Percentiles rank a stretch among this genome's conserved stretches.
Evolutionary conservation across 1,284 basidiomycete genomes (phyloP).

Genomic region (Puccinia horiana): DNA sequence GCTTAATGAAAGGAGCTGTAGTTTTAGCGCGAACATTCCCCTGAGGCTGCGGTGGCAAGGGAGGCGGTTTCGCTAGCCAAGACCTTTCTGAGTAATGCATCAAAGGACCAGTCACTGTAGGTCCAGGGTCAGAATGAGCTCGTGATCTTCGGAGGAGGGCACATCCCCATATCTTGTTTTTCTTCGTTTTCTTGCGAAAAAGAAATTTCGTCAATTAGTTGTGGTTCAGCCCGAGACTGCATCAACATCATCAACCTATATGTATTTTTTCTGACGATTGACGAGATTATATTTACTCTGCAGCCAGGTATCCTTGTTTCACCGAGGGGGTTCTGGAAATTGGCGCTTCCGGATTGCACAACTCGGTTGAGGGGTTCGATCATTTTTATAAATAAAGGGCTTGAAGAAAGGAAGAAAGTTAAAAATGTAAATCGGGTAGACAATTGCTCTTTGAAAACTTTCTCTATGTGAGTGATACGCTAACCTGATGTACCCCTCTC

Average conservation of each 20-base stretch:
- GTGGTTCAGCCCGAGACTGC: not conserved
- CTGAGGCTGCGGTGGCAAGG: not conserved
- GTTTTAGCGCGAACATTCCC: not conserved
- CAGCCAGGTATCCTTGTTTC: not conserved
- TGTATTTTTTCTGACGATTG: not conserved
- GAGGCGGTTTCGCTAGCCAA: not conserved
- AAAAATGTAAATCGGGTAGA: not conserved
- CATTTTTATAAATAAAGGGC: not conserved
- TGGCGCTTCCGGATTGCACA: slow-evolving; percentile 3
- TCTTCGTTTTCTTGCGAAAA: not conserved
- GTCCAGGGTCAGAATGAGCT: slow-evolving; percentile 13
- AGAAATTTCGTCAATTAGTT: not conserved
- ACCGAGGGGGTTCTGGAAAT: not conserved
- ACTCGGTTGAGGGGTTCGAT: not conserved
- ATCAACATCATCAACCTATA: not conserved
- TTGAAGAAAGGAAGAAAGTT: not conserved
- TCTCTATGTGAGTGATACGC: not conserved
- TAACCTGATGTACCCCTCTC: not conserved
- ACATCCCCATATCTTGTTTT: not conserved
- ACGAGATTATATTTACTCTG: not conserved
- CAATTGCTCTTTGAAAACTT: not conserved
- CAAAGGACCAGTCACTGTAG: not conserved
- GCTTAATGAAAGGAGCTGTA: not conserved
- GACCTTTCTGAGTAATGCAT: not conserved
- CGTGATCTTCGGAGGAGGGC: not conserved